These are phyloP conservation scores for Hericium erinaceus DNA, from an alignment of 768 basidiomycete genomes.

Conservation along the genomic window DNA sequence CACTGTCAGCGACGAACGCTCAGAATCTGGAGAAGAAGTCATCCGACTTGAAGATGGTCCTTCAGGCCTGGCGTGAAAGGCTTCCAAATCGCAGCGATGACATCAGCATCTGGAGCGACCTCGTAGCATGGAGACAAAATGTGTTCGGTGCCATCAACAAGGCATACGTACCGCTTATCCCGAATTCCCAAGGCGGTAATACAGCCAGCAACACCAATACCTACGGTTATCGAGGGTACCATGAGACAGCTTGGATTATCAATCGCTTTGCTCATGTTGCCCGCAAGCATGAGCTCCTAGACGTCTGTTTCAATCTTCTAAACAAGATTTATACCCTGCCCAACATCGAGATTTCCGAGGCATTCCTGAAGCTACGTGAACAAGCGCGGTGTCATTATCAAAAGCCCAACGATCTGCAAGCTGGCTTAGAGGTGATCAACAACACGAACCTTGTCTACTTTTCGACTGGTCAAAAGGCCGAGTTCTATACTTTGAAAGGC, in stretches of 20 bases:
- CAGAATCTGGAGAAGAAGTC: conserved; percentile 92
- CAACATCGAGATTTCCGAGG: conserved; percentile 99
- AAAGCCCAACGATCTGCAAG: conserved; percentile 85
- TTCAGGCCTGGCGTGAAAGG: conserved; percentile 95
- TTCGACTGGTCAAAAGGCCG: conserved; percentile 87
- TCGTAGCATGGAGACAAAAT: conserved; percentile 99
- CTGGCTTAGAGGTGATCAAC: conserved; percentile 97
- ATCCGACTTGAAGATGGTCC: conserved; percentile 89
- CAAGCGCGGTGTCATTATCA: conserved; percentile 98
- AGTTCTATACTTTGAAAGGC: conserved; percentile 96
- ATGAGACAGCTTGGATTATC: conserved; percentile 99
- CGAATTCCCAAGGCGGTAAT: conserved; percentile 36
- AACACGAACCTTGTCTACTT: conserved; percentile 99
- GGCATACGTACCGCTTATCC: conserved; percentile 87
- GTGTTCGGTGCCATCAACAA: conserved; percentile 97
- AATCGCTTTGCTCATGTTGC: conserved; percentile 99
- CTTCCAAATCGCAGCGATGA: conserved; percentile 94
- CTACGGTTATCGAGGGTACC: conserved; percentile 91
- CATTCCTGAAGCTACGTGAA: conserved; percentile 96
- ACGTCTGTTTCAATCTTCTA: conserved; percentile 90
- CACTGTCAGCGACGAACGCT: conserved; percentile 76
- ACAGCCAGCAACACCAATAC: conserved; percentile 59
- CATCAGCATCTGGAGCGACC: conserved; percentile 96
- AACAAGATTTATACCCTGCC: conserved; percentile 98
- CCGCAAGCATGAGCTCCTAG: conserved; percentile 90